Percentiles rank a stretch among this genome's conserved stretches.
phyloP scores from a whole-genome alignment of 202 grass and related monocot species.

The Carex sylvatica region DNA sequence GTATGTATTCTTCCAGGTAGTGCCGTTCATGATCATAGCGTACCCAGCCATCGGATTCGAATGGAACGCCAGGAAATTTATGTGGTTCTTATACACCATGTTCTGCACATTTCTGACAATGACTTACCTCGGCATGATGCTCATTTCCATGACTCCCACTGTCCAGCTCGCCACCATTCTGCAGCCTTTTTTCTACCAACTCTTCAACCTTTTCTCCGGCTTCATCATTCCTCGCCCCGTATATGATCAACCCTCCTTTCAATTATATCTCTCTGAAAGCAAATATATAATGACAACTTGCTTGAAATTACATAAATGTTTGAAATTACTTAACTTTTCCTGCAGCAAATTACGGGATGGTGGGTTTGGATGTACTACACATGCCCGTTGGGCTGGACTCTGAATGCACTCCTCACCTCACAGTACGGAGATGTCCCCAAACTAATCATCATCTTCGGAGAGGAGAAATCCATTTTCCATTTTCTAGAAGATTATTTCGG shows the following conservation, averaged over 20 bases:
- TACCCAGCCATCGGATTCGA: constrained; percentile 54
- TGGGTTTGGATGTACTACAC: constrained; percentile 67
- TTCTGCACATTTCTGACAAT: constrained; percentile 40
- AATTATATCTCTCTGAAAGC: too few relatives aligned
- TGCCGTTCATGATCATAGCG: constrained; percentile 56
- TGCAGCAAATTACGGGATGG: constrained; percentile 60
- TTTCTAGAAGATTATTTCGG: constrained; percentile 18
- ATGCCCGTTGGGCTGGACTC: constrained; percentile 38
- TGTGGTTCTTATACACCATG: constrained; percentile 45
- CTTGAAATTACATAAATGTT: too few relatives aligned
- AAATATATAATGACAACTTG: too few relatives aligned
- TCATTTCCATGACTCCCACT: constrained; percentile 50
- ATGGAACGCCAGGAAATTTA: constrained; percentile 37
- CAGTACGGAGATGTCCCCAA: constrained; percentile 49
- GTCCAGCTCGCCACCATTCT: constrained; percentile 51
- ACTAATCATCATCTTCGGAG: constrained; percentile 36
- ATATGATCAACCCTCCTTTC: too few relatives aligned
- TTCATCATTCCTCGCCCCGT: constrained; percentile 45
- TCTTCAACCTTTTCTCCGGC: constrained; percentile 59
- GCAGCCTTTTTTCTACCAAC: constrained; percentile 49
- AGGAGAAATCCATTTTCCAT: constrained; percentile 28
- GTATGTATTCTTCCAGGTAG: constrained; percentile 78
- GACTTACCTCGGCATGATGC: constrained; percentile 46
- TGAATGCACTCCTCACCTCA: constrained; percentile 52
- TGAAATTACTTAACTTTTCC: too few relatives aligned